Percentiles rank a stretch among this genome's conserved stretches.
Evolutionary conservation across 2,329 filamentous ascomycete species (phyloP).

Genomic region (Pseudopithomyces chartarum): DNA sequence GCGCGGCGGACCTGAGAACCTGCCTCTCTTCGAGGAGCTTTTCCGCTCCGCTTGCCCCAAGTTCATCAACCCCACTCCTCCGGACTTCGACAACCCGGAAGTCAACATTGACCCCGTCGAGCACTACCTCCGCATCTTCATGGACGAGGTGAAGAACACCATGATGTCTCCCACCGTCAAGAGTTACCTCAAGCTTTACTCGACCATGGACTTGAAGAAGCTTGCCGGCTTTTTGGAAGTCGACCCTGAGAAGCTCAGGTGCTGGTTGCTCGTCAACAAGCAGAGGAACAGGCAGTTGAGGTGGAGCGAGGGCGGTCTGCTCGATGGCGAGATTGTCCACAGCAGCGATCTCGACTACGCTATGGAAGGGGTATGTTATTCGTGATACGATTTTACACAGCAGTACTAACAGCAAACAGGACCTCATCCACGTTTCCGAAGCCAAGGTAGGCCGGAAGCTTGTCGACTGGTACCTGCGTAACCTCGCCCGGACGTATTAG

Average conservation of each 20-base stretch:
- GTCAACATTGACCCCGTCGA: constrained; percentile 96
- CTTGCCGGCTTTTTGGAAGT: constrained; percentile 96
- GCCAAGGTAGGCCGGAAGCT: constrained; percentile 97
- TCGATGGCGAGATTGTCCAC: constrained; percentile 92
- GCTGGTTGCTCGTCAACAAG: constrained; percentile 96
- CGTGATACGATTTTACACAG: background rate
- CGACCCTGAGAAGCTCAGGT: constrained; percentile 91
- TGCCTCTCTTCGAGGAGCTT: constrained; percentile 97
- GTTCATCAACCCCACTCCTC: constrained; percentile 97
- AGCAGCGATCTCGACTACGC: constrained; percentile 97
- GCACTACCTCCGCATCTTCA: constrained; percentile 96
- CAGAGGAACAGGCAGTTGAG: constrained; percentile 95
- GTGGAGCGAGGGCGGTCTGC: constrained; percentile 86
- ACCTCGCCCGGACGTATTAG: constrained; percentile 93
- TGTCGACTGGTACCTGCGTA: constrained; percentile 98
- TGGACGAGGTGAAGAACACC: constrained; percentile 99
- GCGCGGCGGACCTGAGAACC: constrained; percentile 90
- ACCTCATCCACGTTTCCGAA: constrained; percentile 98
- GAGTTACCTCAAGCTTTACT: constrained; percentile 98
- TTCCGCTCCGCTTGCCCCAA: constrained; percentile 98
- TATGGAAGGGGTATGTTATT: constrained; percentile 78
- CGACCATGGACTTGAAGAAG: constrained; percentile 99
- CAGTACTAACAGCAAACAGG: constrained; percentile 56
- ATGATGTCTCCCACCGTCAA: constrained; percentile 98
- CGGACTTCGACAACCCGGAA: constrained; percentile 96